Conservation (phyloP, 495 filamentous ascomycete species). For the Thozetella sp. region DNA sequence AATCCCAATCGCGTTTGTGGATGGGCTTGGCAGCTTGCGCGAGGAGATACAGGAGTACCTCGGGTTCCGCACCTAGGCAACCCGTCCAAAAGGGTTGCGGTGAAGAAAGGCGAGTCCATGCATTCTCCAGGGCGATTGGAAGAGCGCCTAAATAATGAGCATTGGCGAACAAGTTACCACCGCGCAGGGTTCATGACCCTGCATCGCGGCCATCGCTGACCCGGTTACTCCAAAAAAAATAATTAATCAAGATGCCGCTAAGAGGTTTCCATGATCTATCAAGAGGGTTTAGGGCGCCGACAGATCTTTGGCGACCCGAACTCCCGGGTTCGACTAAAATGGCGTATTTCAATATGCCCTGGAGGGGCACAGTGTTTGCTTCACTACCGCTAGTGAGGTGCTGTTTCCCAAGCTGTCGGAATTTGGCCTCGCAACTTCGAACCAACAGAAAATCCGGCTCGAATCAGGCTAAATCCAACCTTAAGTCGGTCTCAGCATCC, state of each 20-base stretch:
- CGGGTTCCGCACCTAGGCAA: no score
- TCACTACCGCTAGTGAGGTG: slow-evolving; percentile 3
- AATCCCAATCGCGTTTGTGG: no score
- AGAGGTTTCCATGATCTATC: slow-evolving; percentile 16
- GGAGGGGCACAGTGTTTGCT: slow-evolving; percentile 21
- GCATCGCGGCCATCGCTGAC: slow-evolving; percentile 3
- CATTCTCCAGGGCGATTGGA: no score
- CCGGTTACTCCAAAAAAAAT: slow-evolving; percentile 5
- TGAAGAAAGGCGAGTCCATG: no score
- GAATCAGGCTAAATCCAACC: slow-evolving; percentile 4
- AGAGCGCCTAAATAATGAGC: no score
- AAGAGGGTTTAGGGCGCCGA: slow-evolving; percentile 15
- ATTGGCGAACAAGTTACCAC: no score
- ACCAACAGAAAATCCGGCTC: slow-evolving; percentile 1
- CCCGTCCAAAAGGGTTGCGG: no score
- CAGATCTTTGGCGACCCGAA: slow-evolving; percentile 21
- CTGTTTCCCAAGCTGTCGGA: not conserved
- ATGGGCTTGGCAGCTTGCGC: no score
- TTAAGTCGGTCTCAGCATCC: not conserved
- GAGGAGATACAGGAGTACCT: no score
- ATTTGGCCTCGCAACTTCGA: not conserved
- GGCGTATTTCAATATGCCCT: slow-evolving; percentile 21
- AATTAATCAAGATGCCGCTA: slow-evolving; percentile 16
- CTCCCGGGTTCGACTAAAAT: slow-evolving; percentile 23
- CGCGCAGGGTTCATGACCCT: not conserved